Evolutionary conservation across 495 filamentous ascomycete genomes (phyloP).

Genomic region (Stereocaulon alpinum): DNA sequence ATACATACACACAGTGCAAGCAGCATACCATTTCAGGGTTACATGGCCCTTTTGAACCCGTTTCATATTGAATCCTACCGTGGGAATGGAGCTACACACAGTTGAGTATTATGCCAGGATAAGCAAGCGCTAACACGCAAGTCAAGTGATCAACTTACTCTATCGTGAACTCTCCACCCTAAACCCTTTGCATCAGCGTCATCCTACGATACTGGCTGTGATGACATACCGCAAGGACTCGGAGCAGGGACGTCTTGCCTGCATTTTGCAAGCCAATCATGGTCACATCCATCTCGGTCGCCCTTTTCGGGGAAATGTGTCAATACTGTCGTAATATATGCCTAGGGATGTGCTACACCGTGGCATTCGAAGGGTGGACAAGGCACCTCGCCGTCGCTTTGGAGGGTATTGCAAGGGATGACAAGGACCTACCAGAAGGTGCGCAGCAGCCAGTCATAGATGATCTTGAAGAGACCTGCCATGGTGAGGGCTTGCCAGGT

Average conservation of each 20-base stretch:
- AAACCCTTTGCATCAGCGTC: slow-evolving; percentile 23
- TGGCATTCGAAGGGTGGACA: not conserved
- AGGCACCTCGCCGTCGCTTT: not conserved
- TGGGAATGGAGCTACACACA: slow-evolving; percentile 77
- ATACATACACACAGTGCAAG: slow-evolving; percentile 14
- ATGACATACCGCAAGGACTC: slow-evolving; percentile 79
- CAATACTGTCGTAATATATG: not conserved
- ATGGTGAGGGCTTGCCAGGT: slow-evolving; percentile 37
- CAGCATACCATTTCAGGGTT: slow-evolving; percentile 79
- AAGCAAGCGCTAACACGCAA: slow-evolving; percentile 4
- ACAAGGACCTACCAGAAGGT: slow-evolving; percentile 77
- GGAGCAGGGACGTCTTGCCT: slow-evolving; percentile 89
- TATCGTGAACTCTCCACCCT: slow-evolving; percentile 98
- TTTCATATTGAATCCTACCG: slow-evolving; percentile 99
- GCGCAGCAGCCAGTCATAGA: slow-evolving; percentile 97
- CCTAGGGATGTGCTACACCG: not conserved
- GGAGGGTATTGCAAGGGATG: not conserved
- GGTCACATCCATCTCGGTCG: slow-evolving; percentile 98
- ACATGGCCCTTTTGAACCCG: slow-evolving; percentile 96
- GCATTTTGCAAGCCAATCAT: slow-evolving; percentile 99
- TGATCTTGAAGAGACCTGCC: slow-evolving; percentile 79
- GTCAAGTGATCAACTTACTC: slow-evolving; percentile 59
- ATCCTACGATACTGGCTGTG: slow-evolving; percentile 10
- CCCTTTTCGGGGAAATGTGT: slow-evolving; percentile 45
- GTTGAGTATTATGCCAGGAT: slow-evolving; percentile 7